These are phyloP conservation scores for Flaveria floridana DNA, from an alignment of 140 eudicot species.

Conservation along the genomic window DNA sequence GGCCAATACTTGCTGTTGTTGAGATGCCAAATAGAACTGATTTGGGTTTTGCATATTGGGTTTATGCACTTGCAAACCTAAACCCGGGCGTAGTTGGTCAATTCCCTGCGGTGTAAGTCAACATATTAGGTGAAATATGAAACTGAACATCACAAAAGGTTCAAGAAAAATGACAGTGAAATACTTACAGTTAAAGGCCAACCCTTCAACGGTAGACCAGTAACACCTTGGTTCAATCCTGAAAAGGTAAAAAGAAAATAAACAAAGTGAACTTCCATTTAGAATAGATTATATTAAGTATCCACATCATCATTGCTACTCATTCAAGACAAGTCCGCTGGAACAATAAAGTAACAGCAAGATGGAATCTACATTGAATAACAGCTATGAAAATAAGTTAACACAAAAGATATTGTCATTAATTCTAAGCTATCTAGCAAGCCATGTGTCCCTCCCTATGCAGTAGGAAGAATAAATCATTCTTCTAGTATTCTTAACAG, in stretches of 20 bases:
- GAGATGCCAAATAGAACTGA: slow-evolving; percentile 80
- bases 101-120: slow-evolving; percentile 57
- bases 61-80: slow-evolving; percentile 80
- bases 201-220: slow-evolving; percentile 90
- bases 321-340: not conserved
- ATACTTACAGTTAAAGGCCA: slow-evolving; percentile 95
- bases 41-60: slow-evolving; percentile 71
- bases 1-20: slow-evolving; percentile 84
- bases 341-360: slow-evolving; percentile 7
- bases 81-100: slow-evolving; percentile 73
- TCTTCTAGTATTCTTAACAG: not conserved
- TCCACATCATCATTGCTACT: not conserved
- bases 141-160: slow-evolving; percentile 1
- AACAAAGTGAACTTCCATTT: slow-evolving; percentile 2
- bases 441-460: not conserved
- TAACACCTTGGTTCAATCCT: slow-evolving; percentile 80
- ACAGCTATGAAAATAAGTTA: slow-evolving; percentile 5
- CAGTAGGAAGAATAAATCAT: not conserved
- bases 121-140: slow-evolving; percentile 19
- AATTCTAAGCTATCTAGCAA: not conserved
- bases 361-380: slow-evolving; percentile 1
- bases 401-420: not conserved
- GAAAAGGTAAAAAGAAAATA: slow-evolving; percentile 14
- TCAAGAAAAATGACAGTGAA: not conserved
- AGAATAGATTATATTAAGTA: not conserved